Evolutionary conservation across 805 yeast genomes (phyloP).

Genomic region (Starmerella sp.): DNA sequence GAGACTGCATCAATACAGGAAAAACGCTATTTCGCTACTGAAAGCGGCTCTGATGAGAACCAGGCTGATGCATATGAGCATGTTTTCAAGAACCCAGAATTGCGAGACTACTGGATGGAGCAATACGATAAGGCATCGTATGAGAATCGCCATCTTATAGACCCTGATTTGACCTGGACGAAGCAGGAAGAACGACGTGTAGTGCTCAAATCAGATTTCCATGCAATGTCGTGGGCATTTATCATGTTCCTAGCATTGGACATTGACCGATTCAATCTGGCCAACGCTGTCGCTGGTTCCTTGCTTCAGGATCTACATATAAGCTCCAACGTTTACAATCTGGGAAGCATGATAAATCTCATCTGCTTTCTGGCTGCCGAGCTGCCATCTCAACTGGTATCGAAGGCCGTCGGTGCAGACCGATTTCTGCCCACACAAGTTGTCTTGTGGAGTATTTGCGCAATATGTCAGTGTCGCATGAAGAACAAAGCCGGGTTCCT

Average conservation of each 20-base stretch:
- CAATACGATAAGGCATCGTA: constrained; percentile 26
- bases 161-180: constrained; percentile 20
- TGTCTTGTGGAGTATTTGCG: constrained; percentile 45
- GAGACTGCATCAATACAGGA: too few relatives aligned
- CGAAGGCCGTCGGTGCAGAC: constrained; percentile 53
- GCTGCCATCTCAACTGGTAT: constrained; percentile 53
- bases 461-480: constrained; percentile 41
- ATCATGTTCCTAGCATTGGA: constrained; percentile 46
- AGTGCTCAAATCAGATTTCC: constrained; percentile 40
- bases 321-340: constrained; percentile 34
- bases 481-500: constrained; percentile 34
- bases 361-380: constrained; percentile 47
- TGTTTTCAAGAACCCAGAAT: too few relatives aligned
- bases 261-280: constrained; percentile 45
- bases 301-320: constrained; percentile 11
- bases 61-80: too few relatives aligned
- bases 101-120: not conserved
- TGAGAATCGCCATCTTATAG: constrained; percentile 35
- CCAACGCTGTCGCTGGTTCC: constrained; percentile 31
- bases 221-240: constrained; percentile 45
- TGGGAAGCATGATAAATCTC: constrained; percentile 41
- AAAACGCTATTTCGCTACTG: too few relatives aligned
- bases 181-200: constrained; percentile 28
- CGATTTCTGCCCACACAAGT: constrained; percentile 52
- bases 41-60: too few relatives aligned